Evolutionary conservation across 805 yeast species (phyloP).

Genomic region (Deakozyma indianensis): DNA sequence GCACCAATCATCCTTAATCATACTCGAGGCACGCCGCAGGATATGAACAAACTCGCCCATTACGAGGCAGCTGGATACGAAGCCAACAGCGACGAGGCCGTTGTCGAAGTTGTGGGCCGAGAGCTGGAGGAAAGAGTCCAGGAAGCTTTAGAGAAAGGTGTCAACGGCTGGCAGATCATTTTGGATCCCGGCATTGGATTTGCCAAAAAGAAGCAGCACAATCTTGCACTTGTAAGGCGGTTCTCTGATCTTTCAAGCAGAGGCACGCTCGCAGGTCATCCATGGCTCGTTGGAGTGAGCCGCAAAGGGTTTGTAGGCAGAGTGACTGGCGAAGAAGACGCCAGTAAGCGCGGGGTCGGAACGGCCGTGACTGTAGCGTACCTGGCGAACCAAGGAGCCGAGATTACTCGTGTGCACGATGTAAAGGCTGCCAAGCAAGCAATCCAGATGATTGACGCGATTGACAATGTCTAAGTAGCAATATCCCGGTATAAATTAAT

Average conservation of each 20-base stretch:
- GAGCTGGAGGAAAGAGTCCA: constrained; percentile 48
- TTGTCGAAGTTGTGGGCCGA: constrained; percentile 43
- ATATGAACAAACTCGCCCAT: constrained; percentile 47
- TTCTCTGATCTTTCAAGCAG: constrained; percentile 13
- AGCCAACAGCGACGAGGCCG: constrained; percentile 15
- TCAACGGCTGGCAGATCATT: constrained; percentile 79
- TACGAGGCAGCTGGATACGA: constrained; percentile 26
- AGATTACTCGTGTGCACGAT: constrained; percentile 83
- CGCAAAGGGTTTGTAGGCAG: constrained; percentile 78
- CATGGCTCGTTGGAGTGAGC: constrained; percentile 75
- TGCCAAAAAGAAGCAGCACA: constrained; percentile 70
- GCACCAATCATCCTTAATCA: constrained; percentile 77
- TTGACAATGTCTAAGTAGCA: constrained; percentile 28
- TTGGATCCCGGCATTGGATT: constrained; percentile 95
- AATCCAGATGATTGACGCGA: constrained; percentile 55
- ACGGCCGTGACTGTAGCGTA: constrained; percentile 66
- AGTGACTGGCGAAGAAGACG: constrained; percentile 40
- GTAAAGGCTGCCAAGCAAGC: constrained; percentile 44
- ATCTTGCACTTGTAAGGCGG: constrained; percentile 42
- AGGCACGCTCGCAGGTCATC: constrained; percentile 29
- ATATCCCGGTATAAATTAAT: too few species aligned
- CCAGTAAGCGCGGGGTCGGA: constrained; percentile 55
- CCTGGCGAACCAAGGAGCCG: constrained; percentile 57
- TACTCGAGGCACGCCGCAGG: constrained; percentile 65
- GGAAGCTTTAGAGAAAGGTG: constrained; percentile 46